Percentiles rank a stretch among this genome's conserved stretches.
Conservation (phyloP, 257 asterid species). For the Ophiorrhiza pumila region DNA sequence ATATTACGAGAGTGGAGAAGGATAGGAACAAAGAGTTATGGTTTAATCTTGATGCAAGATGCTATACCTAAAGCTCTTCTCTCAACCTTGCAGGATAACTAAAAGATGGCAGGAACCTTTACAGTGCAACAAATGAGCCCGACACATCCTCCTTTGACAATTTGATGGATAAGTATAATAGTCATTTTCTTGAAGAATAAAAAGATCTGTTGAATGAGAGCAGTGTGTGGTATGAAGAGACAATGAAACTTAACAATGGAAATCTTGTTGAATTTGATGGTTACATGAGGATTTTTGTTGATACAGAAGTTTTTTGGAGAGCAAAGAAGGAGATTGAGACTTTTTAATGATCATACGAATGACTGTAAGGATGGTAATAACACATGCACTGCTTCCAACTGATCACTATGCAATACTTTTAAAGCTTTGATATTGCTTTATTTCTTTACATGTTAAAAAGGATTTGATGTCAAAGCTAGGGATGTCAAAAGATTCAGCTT, state of each 20-base stretch:
- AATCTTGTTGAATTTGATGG: slow-evolving; percentile 71
- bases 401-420: slow-evolving; percentile 6
- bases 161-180: slow-evolving; percentile 57
- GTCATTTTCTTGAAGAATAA: slow-evolving; percentile 70
- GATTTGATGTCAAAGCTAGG: too few relatives aligned
- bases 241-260: slow-evolving; percentile 52
- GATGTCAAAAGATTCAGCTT: too few relatives aligned
- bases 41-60: slow-evolving; percentile 63
- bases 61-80: slow-evolving; percentile 54
- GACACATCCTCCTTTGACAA: slow-evolving; percentile 48
- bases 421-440: slow-evolving; percentile 8
- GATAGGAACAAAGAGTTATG: slow-evolving; percentile 46
- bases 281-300: slow-evolving; percentile 69
- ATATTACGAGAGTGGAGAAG: slow-evolving; percentile 63
- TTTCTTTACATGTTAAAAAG: too few relatives aligned
- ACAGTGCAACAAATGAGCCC: slow-evolving; percentile 53
- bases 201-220: slow-evolving; percentile 62
- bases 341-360: slow-evolving; percentile 61
- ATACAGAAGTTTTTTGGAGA: slow-evolving; percentile 61
- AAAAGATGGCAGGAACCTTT: slow-evolving; percentile 53
- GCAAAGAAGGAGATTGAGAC: slow-evolving; percentile 76
- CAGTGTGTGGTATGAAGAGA: slow-evolving; percentile 73
- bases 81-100: slow-evolving; percentile 38
- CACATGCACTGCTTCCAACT: slow-evolving; percentile 48
- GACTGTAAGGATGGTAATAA: slow-evolving; percentile 77